These are phyloP conservation scores for Lachnellula suecica DNA, from an alignment of 2,329 filamentous ascomycete genomes.

Conservation along the genomic window DNA sequence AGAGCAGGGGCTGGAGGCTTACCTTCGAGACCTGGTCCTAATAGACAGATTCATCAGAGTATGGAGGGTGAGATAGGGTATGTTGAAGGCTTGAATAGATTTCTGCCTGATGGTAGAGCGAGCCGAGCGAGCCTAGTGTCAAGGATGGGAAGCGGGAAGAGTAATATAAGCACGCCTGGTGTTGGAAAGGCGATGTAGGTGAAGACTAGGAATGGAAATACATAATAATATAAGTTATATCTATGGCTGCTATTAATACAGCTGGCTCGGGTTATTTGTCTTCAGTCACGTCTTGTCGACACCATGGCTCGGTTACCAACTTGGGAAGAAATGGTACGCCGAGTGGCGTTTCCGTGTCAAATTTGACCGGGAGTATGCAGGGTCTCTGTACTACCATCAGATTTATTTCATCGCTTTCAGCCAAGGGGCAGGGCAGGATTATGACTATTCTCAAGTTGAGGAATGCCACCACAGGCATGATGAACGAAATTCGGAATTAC, in stretches of 20 bases:
- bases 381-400: too few relatives aligned
- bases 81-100: conserved; percentile 10
- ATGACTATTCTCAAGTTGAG: too few relatives aligned
- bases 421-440: too few relatives aligned
- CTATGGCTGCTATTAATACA: background rate
- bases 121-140: conserved; percentile 5
- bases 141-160: conserved; percentile 8
- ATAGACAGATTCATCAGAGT: conserved; percentile 4
- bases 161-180: conserved; percentile 6
- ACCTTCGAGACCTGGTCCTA: background rate
- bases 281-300: too few relatives aligned
- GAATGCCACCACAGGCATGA: too few relatives aligned
- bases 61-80: conserved; percentile 1
- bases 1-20: conserved; percentile 5
- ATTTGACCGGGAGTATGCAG: background rate
- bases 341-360: background rate
- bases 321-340: background rate
- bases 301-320: background rate
- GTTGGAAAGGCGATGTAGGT: conserved; percentile 20
- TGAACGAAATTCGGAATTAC: too few relatives aligned
- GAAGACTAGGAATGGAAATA: background rate
- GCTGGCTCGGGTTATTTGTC: background rate
- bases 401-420: too few relatives aligned
- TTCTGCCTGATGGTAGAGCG: conserved; percentile 4
- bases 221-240: conserved; percentile 1